Evolutionary conservation across 331 rosid genomes (phyloP), one percentile per base, ranked within the genome.

Genomic region (Rosa hybrid): DNA sequence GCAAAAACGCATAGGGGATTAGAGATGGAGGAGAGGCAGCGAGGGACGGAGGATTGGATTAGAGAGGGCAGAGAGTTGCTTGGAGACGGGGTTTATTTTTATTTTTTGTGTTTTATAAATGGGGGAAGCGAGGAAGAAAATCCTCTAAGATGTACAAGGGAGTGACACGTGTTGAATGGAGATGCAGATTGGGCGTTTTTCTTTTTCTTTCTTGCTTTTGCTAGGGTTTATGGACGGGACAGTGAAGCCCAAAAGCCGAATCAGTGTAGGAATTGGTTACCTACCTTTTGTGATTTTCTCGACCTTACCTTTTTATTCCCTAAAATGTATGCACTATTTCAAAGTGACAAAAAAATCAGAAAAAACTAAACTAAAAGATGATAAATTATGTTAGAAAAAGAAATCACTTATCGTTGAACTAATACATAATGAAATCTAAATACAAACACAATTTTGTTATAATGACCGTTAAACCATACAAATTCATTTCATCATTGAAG

Each of bases 101-200:
- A 14, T 9, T 23, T 21, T 18, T 65, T 59, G 60, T 27, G 34
- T 44, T 64, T 51, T 51, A 50, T 78, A 80, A 75, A 71, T 34
- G 38, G 23, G 64, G 17, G 53, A 62, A 48, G 59, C 7, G 39
- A 34, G 67, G 46, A 6, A 23, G 23, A 38, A 56, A 85, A 82
- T 70, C 78, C 72, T 21, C 25, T 39, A 48, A 64, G 59, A 82
- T 82, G 84, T 68, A 6, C 76, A 21, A 38, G 59, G 30, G 21
- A 0, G 4, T 68, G 86, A 90, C 94, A 90, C 92, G 92, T 86
- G 94, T 78, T 81, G 8, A 4, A n/a, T 54, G 57, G 80, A 30
- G 82, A 84, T 78, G 81, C 88, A 80, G 81, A 69, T 74, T 16
- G 30, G 54, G 18, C 46, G 30, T 30, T 18, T 8, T 7, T 38